Percentiles rank a stretch among this genome's conserved stretches.
These are phyloP conservation scores for Pugionium cornutum DNA, from an alignment of 345 rosid genomes.

Conservation along the genomic window DNA sequence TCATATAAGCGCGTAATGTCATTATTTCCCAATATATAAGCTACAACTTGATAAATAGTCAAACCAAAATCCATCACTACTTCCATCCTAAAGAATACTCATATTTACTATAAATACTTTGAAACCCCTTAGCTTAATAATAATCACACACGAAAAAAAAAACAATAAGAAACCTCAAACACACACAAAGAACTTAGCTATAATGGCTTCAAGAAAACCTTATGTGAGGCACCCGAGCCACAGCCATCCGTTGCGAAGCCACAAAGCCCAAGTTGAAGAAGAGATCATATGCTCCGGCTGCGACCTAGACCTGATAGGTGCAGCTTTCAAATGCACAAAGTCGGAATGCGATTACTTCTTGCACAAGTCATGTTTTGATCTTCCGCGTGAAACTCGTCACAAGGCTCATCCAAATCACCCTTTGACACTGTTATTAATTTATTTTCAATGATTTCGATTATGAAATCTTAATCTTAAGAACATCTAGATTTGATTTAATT, in stretches of 20 bases:
- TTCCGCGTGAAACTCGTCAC: conserved; percentile 32
- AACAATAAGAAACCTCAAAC: not conserved
- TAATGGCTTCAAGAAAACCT: conserved; percentile 37
- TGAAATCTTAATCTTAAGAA: no score
- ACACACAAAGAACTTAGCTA: not conserved
- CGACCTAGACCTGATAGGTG: conserved; percentile 33
- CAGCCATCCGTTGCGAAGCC: conserved; percentile 35
- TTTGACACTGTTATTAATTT: conserved; percentile 28
- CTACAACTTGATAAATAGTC: conserved; percentile 31
- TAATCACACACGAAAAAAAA: not conserved
- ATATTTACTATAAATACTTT: conserved; percentile 23
- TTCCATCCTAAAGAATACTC: conserved; percentile 19
- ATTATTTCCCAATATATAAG: conserved; percentile 17
- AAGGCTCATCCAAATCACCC: conserved; percentile 39
- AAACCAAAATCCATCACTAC: conserved; percentile 8
- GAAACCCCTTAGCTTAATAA: conserved; percentile 5
- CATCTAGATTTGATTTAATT: no score
- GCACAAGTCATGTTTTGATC: conserved; percentile 42
- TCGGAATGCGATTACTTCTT: conserved; percentile 40
- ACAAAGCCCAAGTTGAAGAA: conserved; percentile 37
- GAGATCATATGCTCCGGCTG: conserved; percentile 39
- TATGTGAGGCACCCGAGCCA: conserved; percentile 40
- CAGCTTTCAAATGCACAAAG: conserved; percentile 40
- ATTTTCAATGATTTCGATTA: no score
- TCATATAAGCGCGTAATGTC: conserved; percentile 16